These are phyloP conservation scores for Amphirosellinia nigrospora DNA, from an alignment of 495 filamentous ascomycete species.

Conservation along the genomic window DNA sequence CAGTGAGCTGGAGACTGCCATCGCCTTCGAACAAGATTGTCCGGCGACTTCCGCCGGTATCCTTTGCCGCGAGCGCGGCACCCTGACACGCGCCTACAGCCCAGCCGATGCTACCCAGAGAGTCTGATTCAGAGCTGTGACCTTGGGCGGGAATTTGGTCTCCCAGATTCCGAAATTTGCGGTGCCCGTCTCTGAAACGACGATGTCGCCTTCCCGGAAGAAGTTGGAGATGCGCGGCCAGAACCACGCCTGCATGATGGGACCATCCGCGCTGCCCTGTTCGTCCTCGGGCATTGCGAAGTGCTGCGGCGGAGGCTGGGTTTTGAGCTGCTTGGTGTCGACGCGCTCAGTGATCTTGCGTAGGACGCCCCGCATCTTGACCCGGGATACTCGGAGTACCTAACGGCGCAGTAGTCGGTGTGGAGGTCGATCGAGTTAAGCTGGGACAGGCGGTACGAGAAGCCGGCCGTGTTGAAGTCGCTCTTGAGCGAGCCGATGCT, in stretches of 20 bases:
- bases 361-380: slow-evolving; percentile 87
- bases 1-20: slow-evolving; percentile 83
- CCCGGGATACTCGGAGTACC: slow-evolving; percentile 85
- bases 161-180: slow-evolving; percentile 91
- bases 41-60: slow-evolving; percentile 55
- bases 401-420: slow-evolving; percentile 73
- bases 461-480: slow-evolving; percentile 92
- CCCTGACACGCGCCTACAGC: slow-evolving; percentile 80
- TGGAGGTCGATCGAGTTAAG: slow-evolving; percentile 89
- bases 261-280: slow-evolving; percentile 28
- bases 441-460: slow-evolving; percentile 82
- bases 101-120: slow-evolving; percentile 89
- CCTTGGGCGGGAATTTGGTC: slow-evolving; percentile 76
- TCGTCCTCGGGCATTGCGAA: slow-evolving; percentile 57
- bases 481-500: slow-evolving; percentile 81
- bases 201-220: slow-evolving; percentile 74
- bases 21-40: slow-evolving; percentile 89
- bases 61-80: slow-evolving; percentile 72
- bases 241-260: slow-evolving; percentile 84
- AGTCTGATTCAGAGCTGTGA: slow-evolving; percentile 81
- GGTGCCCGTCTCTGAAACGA: slow-evolving; percentile 90
- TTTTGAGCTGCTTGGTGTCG: slow-evolving; percentile 62
- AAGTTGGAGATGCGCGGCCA: slow-evolving; percentile 85
- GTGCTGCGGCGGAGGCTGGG: slow-evolving; percentile 53
- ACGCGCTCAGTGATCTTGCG: slow-evolving; percentile 69